These are phyloP conservation scores for Atkinsonella hypoxylon DNA, from an alignment of 2,329 filamentous ascomycete species.

Conservation along the genomic window DNA sequence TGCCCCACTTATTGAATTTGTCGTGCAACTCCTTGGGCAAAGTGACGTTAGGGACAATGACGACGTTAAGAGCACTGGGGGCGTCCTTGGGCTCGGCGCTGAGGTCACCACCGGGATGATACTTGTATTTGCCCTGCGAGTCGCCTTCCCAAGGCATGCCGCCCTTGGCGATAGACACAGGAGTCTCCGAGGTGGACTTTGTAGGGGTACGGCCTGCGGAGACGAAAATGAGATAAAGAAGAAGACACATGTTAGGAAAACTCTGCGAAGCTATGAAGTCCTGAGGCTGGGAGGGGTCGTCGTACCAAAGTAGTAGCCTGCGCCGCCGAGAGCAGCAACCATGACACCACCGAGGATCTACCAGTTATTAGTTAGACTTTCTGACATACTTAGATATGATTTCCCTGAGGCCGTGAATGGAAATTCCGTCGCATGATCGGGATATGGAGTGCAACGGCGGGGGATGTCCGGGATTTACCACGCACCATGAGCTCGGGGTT, in stretches of 20 bases:
- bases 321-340: slow-evolving; percentile 75
- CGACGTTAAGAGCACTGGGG: slow-evolving; percentile 88
- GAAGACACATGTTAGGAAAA: neutral
- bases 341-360: slow-evolving; percentile 88
- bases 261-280: neutral
- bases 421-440: too few species aligned
- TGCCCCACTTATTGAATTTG: slow-evolving; percentile 99
- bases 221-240: neutral
- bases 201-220: slow-evolving; percentile 68
- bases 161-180: slow-evolving; percentile 59
- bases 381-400: too few species aligned
- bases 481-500: slow-evolving; percentile 35
- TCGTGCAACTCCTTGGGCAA: slow-evolving; percentile 90
- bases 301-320: slow-evolving; percentile 80
- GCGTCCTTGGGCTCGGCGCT: slow-evolving; percentile 70
- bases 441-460: neutral
- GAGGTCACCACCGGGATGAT: slow-evolving; percentile 76
- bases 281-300: neutral
- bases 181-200: slow-evolving; percentile 66
- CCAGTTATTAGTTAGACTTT: neutral
- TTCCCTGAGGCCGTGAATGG: too few species aligned
- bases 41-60: slow-evolving; percentile 87
- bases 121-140: slow-evolving; percentile 56
- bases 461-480: slow-evolving; percentile 17
- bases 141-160: slow-evolving; percentile 88